Conservation (phyloP, 129 eudicot species). For the Escallonia rubra region DNA sequence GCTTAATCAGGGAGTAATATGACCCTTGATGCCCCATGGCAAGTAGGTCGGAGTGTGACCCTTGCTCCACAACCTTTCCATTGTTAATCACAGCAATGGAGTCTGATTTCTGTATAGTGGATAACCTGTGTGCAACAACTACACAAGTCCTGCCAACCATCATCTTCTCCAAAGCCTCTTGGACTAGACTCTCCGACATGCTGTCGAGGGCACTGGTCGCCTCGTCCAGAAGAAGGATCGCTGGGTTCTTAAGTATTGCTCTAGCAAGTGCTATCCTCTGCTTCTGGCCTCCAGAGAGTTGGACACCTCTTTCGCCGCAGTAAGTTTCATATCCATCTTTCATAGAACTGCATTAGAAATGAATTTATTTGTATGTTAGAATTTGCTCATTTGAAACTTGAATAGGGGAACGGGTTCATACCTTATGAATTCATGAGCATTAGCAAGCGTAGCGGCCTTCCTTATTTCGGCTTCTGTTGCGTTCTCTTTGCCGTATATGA, state of each 20-base stretch:
- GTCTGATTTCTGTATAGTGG: slow-evolving; percentile 59
- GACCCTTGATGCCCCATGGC: slow-evolving; percentile 38
- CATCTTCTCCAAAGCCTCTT: slow-evolving; percentile 61
- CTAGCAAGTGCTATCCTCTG: slow-evolving; percentile 70
- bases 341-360: slow-evolving; percentile 39
- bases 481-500: neutral
- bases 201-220: slow-evolving; percentile 78
- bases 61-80: slow-evolving; percentile 69
- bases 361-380: too few species aligned
- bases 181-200: slow-evolving; percentile 57
- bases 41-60: slow-evolving; percentile 55
- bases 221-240: slow-evolving; percentile 58
- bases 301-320: slow-evolving; percentile 75
- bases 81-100: slow-evolving; percentile 47
- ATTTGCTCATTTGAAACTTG: neutral
- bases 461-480: slow-evolving; percentile 61
- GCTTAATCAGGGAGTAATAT: slow-evolving; percentile 49
- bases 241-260: slow-evolving; percentile 61
- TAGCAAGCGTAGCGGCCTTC: slow-evolving; percentile 63
- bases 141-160: slow-evolving; percentile 65
- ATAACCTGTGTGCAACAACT: slow-evolving; percentile 61
- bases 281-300: slow-evolving; percentile 72
- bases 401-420: slow-evolving; percentile 2
- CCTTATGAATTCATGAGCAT: slow-evolving; percentile 81
- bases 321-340: slow-evolving; percentile 64